Evolutionary conservation across 2,329 filamentous ascomycete species (phyloP).

Genomic region (Diplodia sapinea): DNA sequence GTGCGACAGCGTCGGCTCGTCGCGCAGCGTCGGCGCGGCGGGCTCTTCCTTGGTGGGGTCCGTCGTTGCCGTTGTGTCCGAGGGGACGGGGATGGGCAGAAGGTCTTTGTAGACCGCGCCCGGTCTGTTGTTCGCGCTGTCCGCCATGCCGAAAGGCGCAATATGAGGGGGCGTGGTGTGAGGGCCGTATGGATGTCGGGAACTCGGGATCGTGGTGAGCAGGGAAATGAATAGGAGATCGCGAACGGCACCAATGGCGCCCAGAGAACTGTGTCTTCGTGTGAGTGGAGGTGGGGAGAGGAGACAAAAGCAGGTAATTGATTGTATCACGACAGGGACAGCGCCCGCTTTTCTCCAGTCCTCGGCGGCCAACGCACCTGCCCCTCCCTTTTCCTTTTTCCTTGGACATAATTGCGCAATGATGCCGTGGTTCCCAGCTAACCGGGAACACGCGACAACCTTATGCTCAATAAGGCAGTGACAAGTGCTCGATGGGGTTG

Average conservation of each 20-base stretch:
- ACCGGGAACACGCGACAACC: background rate
- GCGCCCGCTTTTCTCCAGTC: background rate
- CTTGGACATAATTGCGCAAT: background rate
- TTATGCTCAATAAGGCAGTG: slow-evolving; percentile 15
- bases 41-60: slow-evolving; percentile 30
- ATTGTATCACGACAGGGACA: background rate
- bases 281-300: background rate
- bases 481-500: background rate
- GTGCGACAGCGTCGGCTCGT: slow-evolving; percentile 56
- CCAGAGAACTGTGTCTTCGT: no score
- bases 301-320: background rate
- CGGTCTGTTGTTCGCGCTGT: background rate
- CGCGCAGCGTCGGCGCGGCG: slow-evolving; percentile 43
- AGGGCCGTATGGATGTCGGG: no score
- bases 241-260: background rate
- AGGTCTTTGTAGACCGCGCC: slow-evolving; percentile 47
- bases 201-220: no score
- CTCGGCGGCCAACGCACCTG: background rate
- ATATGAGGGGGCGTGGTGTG: no score
- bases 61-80: slow-evolving; percentile 37
- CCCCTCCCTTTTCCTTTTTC: background rate
- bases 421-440: background rate
- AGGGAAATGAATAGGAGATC: background rate
- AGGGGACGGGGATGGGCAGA: slow-evolving; percentile 44
- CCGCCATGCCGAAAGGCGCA: background rate